Base-by-base conservation (phyloP, 2,329 filamentous ascomycete species). In the Cadophora sp. region DNA sequence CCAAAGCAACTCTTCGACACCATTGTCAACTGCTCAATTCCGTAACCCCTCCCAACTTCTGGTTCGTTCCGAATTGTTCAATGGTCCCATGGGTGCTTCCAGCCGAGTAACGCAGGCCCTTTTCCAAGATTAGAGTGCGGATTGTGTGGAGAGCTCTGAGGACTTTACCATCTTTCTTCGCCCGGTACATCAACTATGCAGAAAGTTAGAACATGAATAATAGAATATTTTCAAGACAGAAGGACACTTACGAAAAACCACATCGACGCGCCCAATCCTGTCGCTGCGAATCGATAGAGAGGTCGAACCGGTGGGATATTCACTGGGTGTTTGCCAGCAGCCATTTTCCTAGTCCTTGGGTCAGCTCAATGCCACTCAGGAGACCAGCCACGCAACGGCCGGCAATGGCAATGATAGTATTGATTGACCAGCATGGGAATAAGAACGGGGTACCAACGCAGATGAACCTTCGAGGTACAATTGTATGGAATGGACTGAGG, bases 51-150 rank as follows among this genome's bases (percentile, higher is more conserved):
- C 24, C 50, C 36, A 36, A 24, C 22, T 13, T 55, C n/a, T 22
- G 20, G 22, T 59, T 6, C 16, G 43, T n/a, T 39, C 4, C 45
- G 18, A 20, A 18, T 62, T 47, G 16, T 81, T 86, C 84, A 97
- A 82, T 97, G 94, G 74, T 97, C 94, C 93, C 94, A 97, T 72
- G 94, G 96, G 81, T 98, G 96, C 84, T 94, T 97, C 91, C 89
- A 93, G 79, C 96, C 96, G 75, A 99, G 79, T 71, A 98, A 83
- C 64, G 89, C 95, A 27, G 95, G 86, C 65, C 87, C 87, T 89
- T 69, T 58, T 24, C 4, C 20, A 8, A 39, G 22, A 66, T 76
- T 72, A 76, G 73, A 58, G 6, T 58, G 20, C 6, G 55, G 13
- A 24, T 18, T 16, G 41, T 11, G 27, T 20, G 20, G 61, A 22